These are phyloP conservation scores for Globisporangium perplexum DNA, from an alignment of 352 stramenopile genomes.

Conservation along the genomic window DNA sequence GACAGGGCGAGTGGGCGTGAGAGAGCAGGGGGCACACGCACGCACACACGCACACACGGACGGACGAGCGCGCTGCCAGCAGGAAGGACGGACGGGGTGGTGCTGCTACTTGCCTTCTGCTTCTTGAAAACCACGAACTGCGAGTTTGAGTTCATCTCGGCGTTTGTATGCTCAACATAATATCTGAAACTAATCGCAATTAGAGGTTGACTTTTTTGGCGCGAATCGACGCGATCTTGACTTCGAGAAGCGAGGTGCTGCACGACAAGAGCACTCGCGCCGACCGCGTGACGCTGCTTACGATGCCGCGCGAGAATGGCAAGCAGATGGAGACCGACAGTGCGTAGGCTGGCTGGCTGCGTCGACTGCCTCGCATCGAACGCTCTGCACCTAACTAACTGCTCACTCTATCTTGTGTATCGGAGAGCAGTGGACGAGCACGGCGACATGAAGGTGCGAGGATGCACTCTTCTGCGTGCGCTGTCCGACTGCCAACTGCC, in stretches of 20 bases:
- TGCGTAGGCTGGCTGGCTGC: conserved; percentile 17
- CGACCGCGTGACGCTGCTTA: neutral
- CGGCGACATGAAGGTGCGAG: conserved; percentile 69
- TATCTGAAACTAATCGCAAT: too few species aligned
- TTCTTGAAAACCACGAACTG: neutral
- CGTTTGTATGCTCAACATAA: too few species aligned
- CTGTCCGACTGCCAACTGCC: neutral
- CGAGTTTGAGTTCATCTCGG: too few species aligned
- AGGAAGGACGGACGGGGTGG: neutral
- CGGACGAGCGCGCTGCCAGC: neutral
- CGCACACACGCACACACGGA: neutral
- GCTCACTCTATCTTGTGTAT: neutral
- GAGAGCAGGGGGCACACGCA: neutral
- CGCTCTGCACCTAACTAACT: too few species aligned
- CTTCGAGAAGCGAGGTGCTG: too few species aligned
- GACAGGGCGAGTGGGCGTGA: neutral
- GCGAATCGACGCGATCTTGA: too few species aligned
- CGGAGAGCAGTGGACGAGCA: conserved; percentile 70
- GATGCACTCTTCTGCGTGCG: neutral
- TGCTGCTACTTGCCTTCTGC: conserved; percentile 7
- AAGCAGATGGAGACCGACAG: conserved; percentile 85
- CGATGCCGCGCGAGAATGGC: conserved; percentile 51
- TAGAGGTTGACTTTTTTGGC: too few species aligned
- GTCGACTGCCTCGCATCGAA: neutral
- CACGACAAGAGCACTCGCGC: neutral